Evolutionary conservation across 371 early-diverging fungal genomes (phyloP).

Genomic region (Mortierella sp.): DNA sequence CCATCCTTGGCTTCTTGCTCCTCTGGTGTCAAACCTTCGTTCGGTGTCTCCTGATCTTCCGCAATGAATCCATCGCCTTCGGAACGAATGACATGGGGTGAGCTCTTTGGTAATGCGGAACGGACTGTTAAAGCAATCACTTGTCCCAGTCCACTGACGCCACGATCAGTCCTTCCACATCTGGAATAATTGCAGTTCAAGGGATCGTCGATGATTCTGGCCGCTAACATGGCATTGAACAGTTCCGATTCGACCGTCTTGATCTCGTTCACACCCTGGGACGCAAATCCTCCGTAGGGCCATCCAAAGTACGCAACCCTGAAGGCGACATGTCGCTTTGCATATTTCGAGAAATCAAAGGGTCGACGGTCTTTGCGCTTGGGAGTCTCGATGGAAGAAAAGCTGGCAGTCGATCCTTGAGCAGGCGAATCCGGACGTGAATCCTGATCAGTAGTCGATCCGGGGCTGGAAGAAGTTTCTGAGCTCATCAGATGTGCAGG

Average conservation of each 20-base stretch:
- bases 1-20: slow-evolving; percentile 54
- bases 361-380: slow-evolving; percentile 60
- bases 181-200: slow-evolving; percentile 75
- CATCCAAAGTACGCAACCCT: slow-evolving; percentile 93
- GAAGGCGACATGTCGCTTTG: slow-evolving; percentile 85
- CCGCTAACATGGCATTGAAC: slow-evolving; percentile 79
- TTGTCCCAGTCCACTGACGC: slow-evolving; percentile 94
- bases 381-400: slow-evolving; percentile 42
- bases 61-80: slow-evolving; percentile 36
- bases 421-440: slow-evolving; percentile 23
- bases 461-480: slow-evolving; percentile 23
- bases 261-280: slow-evolving; percentile 63
- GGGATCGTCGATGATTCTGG: slow-evolving; percentile 76
- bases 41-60: slow-evolving; percentile 5
- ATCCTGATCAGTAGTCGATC: slow-evolving; percentile 1
- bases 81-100: slow-evolving; percentile 47
- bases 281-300: slow-evolving; percentile 91
- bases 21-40: slow-evolving; percentile 53
- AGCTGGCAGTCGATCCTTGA: slow-evolving; percentile 4
- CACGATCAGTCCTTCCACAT: slow-evolving; percentile 96
- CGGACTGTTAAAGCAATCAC: slow-evolving; percentile 89
- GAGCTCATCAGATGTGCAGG: slow-evolving; percentile 20
- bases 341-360: slow-evolving; percentile 85
- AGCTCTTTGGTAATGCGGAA: slow-evolving; percentile 60
- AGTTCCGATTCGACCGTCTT: slow-evolving; percentile 87